Conservation (phyloP, 768 basidiomycete species). For the Auriculariales sp. region DNA sequence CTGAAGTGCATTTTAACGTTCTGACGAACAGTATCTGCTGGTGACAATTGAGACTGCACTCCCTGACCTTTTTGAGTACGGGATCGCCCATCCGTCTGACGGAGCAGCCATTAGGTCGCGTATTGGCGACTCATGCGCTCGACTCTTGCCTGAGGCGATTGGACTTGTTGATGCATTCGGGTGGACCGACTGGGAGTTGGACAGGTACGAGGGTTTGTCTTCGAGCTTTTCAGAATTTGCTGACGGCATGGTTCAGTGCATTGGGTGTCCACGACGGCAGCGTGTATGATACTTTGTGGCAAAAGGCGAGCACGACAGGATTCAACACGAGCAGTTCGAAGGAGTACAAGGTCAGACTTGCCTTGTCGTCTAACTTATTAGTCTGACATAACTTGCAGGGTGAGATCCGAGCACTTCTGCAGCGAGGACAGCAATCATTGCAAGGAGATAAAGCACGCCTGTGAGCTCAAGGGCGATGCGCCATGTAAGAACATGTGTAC, state of each 20-base stretch:
- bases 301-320: constrained; percentile 18
- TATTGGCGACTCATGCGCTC: constrained; percentile 32
- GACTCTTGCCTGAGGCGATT: constrained; percentile 47
- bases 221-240: background rate
- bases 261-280: constrained; percentile 48
- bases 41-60: constrained; percentile 40
- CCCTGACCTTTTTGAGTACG: constrained; percentile 44
- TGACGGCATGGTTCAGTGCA: constrained; percentile 24
- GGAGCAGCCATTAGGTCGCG: constrained; percentile 26
- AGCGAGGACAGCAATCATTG: background rate
- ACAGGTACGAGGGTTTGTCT: constrained; percentile 36
- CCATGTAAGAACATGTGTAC: too few relatives aligned
- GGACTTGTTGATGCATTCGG: constrained; percentile 61
- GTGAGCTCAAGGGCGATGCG: too few relatives aligned
- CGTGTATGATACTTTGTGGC: constrained; percentile 56
- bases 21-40: constrained; percentile 42
- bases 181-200: constrained; percentile 60
- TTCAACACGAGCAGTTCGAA: background rate
- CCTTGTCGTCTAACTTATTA: background rate
- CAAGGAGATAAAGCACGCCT: too few relatives aligned
- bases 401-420: background rate
- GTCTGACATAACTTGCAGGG: background rate
- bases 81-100: constrained; percentile 19
- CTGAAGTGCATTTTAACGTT: background rate
- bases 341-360: background rate